Conservation (phyloP, 148 eudicot genomes). For the Salicornia ramosissima region DNA sequence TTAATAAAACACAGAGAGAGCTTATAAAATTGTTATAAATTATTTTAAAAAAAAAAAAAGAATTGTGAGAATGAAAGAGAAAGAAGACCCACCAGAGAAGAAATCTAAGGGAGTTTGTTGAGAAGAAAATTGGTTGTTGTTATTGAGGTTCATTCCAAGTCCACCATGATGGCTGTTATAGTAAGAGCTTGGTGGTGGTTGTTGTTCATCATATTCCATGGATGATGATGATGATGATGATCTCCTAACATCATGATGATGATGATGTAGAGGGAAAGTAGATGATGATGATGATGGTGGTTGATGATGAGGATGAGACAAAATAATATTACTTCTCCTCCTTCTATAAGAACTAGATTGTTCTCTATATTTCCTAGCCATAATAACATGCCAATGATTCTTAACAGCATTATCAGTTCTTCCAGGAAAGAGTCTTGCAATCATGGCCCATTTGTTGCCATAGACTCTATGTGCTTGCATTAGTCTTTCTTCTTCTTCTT, state of each 20-base stretch:
- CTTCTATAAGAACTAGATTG: constrained; percentile 52
- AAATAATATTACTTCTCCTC: constrained; percentile 27
- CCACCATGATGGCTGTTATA: neutral
- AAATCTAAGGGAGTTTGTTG: constrained; percentile 29
- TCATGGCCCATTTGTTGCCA: constrained; percentile 91
- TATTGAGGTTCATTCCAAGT: neutral
- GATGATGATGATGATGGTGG: neutral
- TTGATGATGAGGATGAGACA: constrained; percentile 3
- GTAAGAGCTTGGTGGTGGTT: constrained; percentile 3
- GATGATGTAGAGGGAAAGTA: constrained; percentile 2
- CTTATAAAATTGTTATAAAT: too few relatives aligned
- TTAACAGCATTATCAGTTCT: constrained; percentile 91
- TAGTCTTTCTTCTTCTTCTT: constrained; percentile 71
- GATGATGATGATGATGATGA: constrained; percentile 26
- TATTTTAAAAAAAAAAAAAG: too few relatives aligned
- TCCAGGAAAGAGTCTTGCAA: constrained; percentile 77
- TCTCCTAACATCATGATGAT: constrained; percentile 17
- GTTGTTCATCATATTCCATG: constrained; percentile 24
- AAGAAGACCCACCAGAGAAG: constrained; percentile 28
- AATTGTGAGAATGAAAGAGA: neutral
- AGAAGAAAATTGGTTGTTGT: constrained; percentile 8
- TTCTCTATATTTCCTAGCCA: constrained; percentile 77
- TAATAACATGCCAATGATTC: constrained; percentile 90
- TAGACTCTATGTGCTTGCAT: constrained; percentile 68
- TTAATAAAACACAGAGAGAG: too few relatives aligned